Conservation (phyloP, 352 stramenopile species). For the Pythium brassicae region DNA sequence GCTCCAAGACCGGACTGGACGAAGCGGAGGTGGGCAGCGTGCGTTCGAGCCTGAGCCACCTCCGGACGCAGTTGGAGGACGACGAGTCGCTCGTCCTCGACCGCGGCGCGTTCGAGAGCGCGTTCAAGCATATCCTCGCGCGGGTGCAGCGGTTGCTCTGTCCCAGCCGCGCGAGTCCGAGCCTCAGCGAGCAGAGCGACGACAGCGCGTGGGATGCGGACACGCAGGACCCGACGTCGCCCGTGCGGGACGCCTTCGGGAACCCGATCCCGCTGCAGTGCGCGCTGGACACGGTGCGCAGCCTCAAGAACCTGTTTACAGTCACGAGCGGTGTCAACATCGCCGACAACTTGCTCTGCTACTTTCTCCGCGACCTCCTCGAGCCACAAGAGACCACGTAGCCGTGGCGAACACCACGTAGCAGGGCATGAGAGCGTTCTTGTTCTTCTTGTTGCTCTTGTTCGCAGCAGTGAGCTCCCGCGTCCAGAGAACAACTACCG, state of each 20-base stretch:
- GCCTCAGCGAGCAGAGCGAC: no score
- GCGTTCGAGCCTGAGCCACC: constrained; percentile 27
- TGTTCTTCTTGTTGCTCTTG: not conserved
- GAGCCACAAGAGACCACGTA: constrained; percentile 12
- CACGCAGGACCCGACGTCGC: not conserved
- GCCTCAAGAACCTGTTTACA: constrained; percentile 49
- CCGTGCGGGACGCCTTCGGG: constrained; percentile 38
- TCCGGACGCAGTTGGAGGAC: constrained; percentile 64
- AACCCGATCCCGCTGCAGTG: constrained; percentile 37
- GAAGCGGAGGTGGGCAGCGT: constrained; percentile 25
- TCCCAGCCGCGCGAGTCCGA: not conserved
- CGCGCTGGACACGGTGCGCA: constrained; percentile 38
- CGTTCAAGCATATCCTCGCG: constrained; percentile 23
- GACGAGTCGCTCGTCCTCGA: constrained; percentile 54
- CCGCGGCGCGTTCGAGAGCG: constrained; percentile 21
- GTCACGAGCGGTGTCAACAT: constrained; percentile 30
- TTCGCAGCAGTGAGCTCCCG: no score
- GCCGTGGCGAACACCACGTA: not conserved
- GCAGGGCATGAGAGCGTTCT: not conserved
- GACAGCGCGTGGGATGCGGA: no score
- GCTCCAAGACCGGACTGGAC: constrained; percentile 31
- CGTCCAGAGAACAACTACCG: no score
- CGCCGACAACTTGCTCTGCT: constrained; percentile 59
- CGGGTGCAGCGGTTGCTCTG: constrained; percentile 42
- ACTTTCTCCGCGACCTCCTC: constrained; percentile 67